Conservation (phyloP, 345 rosid genomes). For the Hibiscus syriacus region DNA sequence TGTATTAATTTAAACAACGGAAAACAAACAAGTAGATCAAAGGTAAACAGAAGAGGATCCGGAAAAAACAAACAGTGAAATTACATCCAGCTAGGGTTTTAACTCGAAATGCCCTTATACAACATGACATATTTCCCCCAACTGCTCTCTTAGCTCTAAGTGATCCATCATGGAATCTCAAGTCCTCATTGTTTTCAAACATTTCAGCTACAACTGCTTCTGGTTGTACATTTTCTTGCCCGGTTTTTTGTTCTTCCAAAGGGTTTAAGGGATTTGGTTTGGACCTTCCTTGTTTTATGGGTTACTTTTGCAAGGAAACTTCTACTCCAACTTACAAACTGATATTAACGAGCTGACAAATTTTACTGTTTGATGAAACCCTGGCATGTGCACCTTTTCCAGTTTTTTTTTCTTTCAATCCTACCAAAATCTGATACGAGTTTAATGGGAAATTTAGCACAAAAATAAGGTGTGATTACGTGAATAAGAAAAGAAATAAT, state of each 20-base stretch:
- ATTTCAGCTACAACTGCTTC: slow-evolving; percentile 8
- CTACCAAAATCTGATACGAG: background rate
- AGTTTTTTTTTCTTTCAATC: background rate
- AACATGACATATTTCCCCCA: slow-evolving; percentile 8
- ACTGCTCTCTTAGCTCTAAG: slow-evolving; percentile 32
- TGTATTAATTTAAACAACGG: background rate
- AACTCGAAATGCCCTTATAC: background rate
- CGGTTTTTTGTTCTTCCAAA: background rate
- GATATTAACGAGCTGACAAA: slow-evolving; percentile 6
- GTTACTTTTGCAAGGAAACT: slow-evolving; percentile 10
- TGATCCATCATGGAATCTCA: slow-evolving; percentile 20
- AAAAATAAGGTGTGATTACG: too few species aligned
- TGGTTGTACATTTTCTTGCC: slow-evolving; percentile 7
- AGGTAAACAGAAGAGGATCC: slow-evolving; percentile 29
- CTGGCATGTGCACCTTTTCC: background rate
- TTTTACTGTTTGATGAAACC: slow-evolving; percentile 4
- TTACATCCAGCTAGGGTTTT: background rate
- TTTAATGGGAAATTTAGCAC: background rate
- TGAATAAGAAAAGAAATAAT: background rate
- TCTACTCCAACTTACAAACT: slow-evolving; percentile 12
- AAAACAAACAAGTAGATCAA: slow-evolving; percentile 27
- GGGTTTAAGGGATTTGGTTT: slow-evolving; percentile 7
- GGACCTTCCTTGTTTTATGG: too few species aligned
- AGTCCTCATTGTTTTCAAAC: slow-evolving; percentile 1
- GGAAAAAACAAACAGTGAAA: slow-evolving; percentile 5